phyloP scores from a whole-genome alignment of 371 early-diverging fungal species.

The Apophysomyces ossiformis region DNA sequence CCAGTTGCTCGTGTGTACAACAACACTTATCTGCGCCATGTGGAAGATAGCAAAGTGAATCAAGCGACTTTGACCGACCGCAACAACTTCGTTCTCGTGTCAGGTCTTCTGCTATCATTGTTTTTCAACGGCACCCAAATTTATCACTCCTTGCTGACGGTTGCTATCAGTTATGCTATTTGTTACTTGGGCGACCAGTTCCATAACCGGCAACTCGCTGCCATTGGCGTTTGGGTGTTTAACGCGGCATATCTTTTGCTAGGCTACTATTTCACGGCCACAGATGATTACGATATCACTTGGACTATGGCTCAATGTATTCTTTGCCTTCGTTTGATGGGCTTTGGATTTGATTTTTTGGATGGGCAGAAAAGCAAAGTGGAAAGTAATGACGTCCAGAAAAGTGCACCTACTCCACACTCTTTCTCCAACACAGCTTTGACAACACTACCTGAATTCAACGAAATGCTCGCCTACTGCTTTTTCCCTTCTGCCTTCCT shows the following conservation, averaged over 20 bases:
- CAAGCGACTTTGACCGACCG: constrained; percentile 46
- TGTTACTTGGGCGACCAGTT: constrained; percentile 39
- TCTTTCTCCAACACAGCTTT: constrained; percentile 50
- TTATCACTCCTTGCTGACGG: constrained; percentile 64
- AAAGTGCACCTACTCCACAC: constrained; percentile 29
- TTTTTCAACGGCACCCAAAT: constrained; percentile 66
- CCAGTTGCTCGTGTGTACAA: constrained; percentile 56
- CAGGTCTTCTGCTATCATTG: constrained; percentile 58
- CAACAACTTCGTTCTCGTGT: constrained; percentile 51
- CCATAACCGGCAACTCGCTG: constrained; percentile 49
- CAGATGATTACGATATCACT: constrained; percentile 68
- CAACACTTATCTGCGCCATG: constrained; percentile 29
- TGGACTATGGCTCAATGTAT: constrained; percentile 81
- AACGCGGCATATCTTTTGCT: constrained; percentile 63
- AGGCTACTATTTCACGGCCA: constrained; percentile 59
- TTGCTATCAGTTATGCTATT: constrained; percentile 56
- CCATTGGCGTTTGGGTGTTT: constrained; percentile 57
- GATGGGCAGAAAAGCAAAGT: constrained; percentile 47
- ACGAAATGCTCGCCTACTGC: constrained; percentile 60
- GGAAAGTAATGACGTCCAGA: constrained; percentile 17
- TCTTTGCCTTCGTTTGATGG: constrained; percentile 74
- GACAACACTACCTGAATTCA: constrained; percentile 49
- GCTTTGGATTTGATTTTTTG: constrained; percentile 68
- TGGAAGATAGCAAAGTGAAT: constrained; percentile 16
- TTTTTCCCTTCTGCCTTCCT: constrained; percentile 70